Evolutionary conservation across 2,329 filamentous ascomycete genomes (phyloP).

Genomic region (Cephalotrichum gorgonifer): DNA sequence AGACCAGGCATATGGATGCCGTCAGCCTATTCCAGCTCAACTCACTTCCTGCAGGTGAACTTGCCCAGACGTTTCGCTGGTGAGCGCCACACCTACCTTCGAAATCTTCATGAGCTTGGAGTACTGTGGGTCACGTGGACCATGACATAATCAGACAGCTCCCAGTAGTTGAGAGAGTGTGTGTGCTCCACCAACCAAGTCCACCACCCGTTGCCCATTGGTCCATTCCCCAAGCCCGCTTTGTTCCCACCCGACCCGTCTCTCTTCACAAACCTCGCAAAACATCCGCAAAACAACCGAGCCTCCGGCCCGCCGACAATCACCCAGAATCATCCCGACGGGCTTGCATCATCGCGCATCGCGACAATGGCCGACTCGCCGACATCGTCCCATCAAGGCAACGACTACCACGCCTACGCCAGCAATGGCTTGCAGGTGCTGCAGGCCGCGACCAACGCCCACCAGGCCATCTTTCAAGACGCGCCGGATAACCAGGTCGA

Average conservation of each 20-base stretch:
- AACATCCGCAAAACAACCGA: constrained; percentile 6
- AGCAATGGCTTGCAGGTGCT: constrained; percentile 35
- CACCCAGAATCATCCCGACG: constrained; percentile 5
- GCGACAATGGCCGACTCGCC: constrained; percentile 4
- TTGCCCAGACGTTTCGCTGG: too few relatives aligned
- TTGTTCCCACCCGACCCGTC: background rate
- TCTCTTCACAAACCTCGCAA: constrained; percentile 4
- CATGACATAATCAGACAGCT: background rate
- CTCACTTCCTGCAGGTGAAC: too few relatives aligned
- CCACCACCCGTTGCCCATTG: background rate
- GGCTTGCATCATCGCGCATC: background rate
- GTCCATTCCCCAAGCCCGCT: background rate
- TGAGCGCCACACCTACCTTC: too few relatives aligned
- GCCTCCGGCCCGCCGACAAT: constrained; percentile 4
- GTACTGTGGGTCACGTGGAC: too few relatives aligned
- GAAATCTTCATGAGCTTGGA: too few relatives aligned
- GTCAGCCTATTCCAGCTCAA: too few relatives aligned
- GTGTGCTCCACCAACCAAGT: background rate
- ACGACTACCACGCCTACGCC: constrained; percentile 25
- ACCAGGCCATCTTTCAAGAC: constrained; percentile 26
- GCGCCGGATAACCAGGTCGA: constrained; percentile 25
- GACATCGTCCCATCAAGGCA: background rate
- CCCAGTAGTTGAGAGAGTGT: background rate
- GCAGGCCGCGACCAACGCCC: constrained; percentile 33
- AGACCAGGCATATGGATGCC: too few relatives aligned